Percentiles rank a stretch among this genome's conserved stretches.
Conservation (phyloP, 208 protist genomes). For the Trypanosomatidae sp. region DNA sequence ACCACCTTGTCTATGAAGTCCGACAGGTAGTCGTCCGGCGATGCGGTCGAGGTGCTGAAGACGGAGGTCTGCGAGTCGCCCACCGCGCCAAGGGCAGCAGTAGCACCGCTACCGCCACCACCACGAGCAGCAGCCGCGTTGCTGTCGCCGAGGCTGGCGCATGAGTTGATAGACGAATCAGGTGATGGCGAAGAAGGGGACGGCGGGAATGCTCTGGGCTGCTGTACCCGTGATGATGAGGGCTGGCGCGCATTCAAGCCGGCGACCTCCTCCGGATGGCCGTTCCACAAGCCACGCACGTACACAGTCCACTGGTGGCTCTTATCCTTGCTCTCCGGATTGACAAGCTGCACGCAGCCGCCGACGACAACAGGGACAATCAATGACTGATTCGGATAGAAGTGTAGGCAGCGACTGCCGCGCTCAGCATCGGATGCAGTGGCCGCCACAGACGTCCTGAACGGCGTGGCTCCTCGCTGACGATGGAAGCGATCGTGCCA, state of each 20-base stretch:
- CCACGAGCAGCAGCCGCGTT: background rate
- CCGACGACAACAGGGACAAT: slow-evolving; percentile 74
- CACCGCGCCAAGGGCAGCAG: background rate
- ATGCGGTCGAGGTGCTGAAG: slow-evolving; percentile 8
- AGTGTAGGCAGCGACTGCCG: background rate
- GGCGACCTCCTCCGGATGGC: slow-evolving; percentile 29
- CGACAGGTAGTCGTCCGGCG: slow-evolving; percentile 53
- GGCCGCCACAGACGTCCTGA: background rate
- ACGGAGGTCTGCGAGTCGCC: slow-evolving; percentile 19
- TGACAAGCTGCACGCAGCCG: slow-evolving; percentile 64
- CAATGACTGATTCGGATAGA: slow-evolving; percentile 19
- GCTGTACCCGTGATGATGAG: background rate
- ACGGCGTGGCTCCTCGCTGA: background rate
- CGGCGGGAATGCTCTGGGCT: background rate
- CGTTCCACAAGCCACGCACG: slow-evolving; percentile 81
- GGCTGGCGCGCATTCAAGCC: slow-evolving; percentile 1
- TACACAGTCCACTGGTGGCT: slow-evolving; percentile 91
- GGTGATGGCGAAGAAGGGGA: background rate
- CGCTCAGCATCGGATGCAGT: background rate
- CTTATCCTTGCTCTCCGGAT: slow-evolving; percentile 64
- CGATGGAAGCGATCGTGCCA: background rate
- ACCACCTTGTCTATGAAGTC: slow-evolving; percentile 75
- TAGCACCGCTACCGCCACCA: slow-evolving; percentile 4
- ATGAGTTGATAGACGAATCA: background rate
- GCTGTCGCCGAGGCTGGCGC: background rate